Percentiles rank a stretch among this genome's conserved stretches.
Conservation (phyloP, 2,329 filamentous ascomycete species). For the Cytospora mali region DNA sequence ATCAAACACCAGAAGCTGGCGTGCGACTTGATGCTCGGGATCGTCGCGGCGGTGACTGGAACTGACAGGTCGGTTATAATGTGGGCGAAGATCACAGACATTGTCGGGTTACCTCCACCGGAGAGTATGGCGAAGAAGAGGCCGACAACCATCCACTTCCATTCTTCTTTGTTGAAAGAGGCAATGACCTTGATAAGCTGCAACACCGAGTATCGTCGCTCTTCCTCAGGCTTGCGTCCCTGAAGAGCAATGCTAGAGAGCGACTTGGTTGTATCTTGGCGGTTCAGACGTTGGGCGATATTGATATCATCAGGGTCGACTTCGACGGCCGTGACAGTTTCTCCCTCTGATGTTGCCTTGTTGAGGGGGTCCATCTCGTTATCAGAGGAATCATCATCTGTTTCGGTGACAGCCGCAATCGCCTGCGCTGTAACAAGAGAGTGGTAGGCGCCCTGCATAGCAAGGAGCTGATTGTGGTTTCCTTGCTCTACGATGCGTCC, state of each 20-base stretch:
- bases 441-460: constrained; percentile 72
- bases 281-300: constrained; percentile 59
- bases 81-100: constrained; percentile 84
- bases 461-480: constrained; percentile 78
- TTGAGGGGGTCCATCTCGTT: constrained; percentile 55
- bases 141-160: constrained; percentile 71
- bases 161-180: constrained; percentile 77
- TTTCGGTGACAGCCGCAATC: constrained; percentile 65
- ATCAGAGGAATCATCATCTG: constrained; percentile 50
- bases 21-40: constrained; percentile 63
- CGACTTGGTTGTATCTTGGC: constrained; percentile 58
- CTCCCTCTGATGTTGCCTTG: constrained; percentile 47
- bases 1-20: constrained; percentile 87
- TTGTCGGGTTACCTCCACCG: constrained; percentile 69
- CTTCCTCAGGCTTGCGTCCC: constrained; percentile 51
- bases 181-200: constrained; percentile 78
- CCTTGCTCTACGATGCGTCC: constrained; percentile 93
- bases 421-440: constrained; percentile 87
- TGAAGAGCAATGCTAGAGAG: constrained; percentile 72
- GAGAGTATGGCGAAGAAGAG: constrained; percentile 75
- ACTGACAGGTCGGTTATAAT: constrained; percentile 72
- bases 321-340: constrained; percentile 37
- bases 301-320: constrained; percentile 63
- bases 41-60: constrained; percentile 52
- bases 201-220: constrained; percentile 68